Evolutionary conservation across 768 basidiomycete species (phyloP), one percentile per base, ranked within the genome.

Genomic region (Termitomyces bulborhizus): DNA sequence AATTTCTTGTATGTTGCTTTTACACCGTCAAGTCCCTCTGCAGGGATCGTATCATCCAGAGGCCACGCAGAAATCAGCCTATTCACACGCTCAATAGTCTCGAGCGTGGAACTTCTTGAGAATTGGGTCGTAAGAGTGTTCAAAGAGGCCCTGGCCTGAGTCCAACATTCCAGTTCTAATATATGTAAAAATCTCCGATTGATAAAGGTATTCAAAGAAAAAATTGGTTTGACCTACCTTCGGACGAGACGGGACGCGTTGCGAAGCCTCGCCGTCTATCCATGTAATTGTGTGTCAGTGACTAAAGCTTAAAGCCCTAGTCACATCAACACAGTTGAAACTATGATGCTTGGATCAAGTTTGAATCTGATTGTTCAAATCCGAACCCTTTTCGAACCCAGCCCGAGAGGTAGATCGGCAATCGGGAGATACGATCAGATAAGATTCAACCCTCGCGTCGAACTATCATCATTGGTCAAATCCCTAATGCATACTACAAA

Each of bases 81-180:
- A 68, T 93, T 91, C 37, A 89, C 85, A 44, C 87, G 82, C 44
- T 79, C 80, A 54, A 91, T 80, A 1, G 83, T 81, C 39, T 89
- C 86, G 53, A 69, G 62, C 34, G 77, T 77, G 7, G 70, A 65
- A 36, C 76, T 67, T 63, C 74, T 80, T 11, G 77, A 68, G 66
- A 80, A 85, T 58, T 82, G 73, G 54, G 69, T 72, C 13, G 83
- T 78, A 37, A 90, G 72, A 18, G 72, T 69, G 59, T 71, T 77
- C 55, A 92, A 69, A 34, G 85, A 81, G 52, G 76, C 71, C 31
- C 81, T 75, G 34, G 86, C 84, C 68, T 83, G 85, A 47, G 82
- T 76, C 90, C 90, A 93, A 63, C 76, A 86, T 53, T 88, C 83
- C 59, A 88, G 71, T 73, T 91, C 90, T 93, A 21, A 69, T 91